Conservation (phyloP, 2,329 filamentous ascomycete genomes). For the Ophiosphaerella herpotricha region DNA sequence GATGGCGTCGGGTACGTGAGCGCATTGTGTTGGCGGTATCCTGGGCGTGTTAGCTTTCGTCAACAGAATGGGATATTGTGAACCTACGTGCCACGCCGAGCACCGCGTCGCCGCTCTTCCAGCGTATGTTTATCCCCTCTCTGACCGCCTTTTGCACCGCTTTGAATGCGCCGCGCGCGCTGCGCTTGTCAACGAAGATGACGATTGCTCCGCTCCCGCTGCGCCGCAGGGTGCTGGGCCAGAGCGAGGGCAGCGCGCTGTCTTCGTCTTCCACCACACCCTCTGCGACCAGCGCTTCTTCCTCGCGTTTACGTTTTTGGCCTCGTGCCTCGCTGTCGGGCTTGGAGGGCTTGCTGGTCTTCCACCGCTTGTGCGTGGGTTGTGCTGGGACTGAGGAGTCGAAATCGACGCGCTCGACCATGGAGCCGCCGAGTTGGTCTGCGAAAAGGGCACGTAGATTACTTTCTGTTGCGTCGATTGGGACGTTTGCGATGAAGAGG, state of each 20-base stretch:
- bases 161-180: conserved; percentile 76
- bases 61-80: background rate
- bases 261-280: conserved; percentile 61
- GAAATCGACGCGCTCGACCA: conserved; percentile 79
- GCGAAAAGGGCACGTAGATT: conserved; percentile 79
- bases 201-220: conserved; percentile 82
- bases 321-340: conserved; percentile 42
- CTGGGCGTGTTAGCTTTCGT: conserved; percentile 41
- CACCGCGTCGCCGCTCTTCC: conserved; percentile 60
- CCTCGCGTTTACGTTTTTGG: conserved; percentile 62
- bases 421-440: conserved; percentile 73
- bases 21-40: conserved; percentile 67
- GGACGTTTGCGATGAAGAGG: conserved; percentile 89
- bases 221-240: conserved; percentile 70
- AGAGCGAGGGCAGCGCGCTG: conserved; percentile 69
- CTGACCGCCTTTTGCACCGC: conserved; percentile 67
- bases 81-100: conserved; percentile 59
- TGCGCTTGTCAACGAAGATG: conserved; percentile 80
- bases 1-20: conserved; percentile 71
- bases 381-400: conserved; percentile 51
- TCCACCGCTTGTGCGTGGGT: conserved; percentile 56
- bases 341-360: conserved; percentile 34
- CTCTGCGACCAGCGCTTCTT: conserved; percentile 42
- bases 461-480: conserved; percentile 77
- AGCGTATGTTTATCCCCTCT: conserved; percentile 64